Evolutionary conservation across 306 rosid genomes (phyloP).

Genomic region (Castanea sativa): DNA sequence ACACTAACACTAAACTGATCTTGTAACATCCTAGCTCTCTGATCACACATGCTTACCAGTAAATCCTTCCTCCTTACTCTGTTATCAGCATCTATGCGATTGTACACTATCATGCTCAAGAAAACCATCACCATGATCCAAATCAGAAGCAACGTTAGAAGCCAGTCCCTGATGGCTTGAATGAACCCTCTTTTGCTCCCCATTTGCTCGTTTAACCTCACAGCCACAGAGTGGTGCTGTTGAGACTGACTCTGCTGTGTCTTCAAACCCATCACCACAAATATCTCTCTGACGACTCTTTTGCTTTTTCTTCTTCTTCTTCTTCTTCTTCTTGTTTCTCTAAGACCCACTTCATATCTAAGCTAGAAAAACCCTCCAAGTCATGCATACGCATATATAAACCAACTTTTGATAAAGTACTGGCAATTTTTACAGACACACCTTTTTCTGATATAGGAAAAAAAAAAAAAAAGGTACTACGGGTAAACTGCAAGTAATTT

Average conservation of each 20-base stretch:
- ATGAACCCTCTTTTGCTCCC: conserved; percentile 65
- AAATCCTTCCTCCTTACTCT: conserved; percentile 79
- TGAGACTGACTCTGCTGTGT: conserved; percentile 31
- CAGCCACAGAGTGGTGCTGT: conserved; percentile 54
- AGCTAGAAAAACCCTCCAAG: conserved; percentile 27
- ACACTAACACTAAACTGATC: conserved; percentile 97
- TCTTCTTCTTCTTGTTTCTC: conserved; percentile 23
- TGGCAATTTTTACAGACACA: conserved; percentile 33
- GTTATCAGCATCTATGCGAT: conserved; percentile 68
- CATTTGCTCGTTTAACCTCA: conserved; percentile 67
- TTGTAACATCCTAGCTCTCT: conserved; percentile 96
- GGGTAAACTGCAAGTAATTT: conserved; percentile 37
- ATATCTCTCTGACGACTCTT: conserved; percentile 21
- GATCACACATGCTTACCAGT: conserved; percentile 88
- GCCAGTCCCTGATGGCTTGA: conserved; percentile 77
- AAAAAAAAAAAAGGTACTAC: conserved; percentile 24
- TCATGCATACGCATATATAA: conserved; percentile 25
- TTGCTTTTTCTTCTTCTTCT: not conserved
- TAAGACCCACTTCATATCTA: conserved; percentile 42
- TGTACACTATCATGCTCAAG: conserved; percentile 49
- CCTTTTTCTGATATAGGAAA: conserved; percentile 26
- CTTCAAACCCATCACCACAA: conserved; percentile 58
- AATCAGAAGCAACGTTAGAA: conserved; percentile 53
- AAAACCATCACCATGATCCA: conserved; percentile 64
- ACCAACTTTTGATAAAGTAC: conserved; percentile 36